phyloP scores from a whole-genome alignment of 805 yeast genomes.

The Suhomyces sp. region DNA sequence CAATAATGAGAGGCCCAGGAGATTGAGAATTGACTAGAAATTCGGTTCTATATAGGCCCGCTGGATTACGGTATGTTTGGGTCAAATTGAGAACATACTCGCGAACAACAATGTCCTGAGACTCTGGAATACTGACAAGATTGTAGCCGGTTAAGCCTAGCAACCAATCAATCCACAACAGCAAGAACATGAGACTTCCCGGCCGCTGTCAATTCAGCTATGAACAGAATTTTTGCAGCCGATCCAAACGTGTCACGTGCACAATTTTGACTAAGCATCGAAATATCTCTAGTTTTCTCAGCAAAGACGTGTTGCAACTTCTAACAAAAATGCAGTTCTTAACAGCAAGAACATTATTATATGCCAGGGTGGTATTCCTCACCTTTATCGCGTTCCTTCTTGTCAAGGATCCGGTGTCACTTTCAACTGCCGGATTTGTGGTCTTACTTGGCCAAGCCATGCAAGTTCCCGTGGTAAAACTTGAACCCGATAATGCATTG shows the following conservation, averaged over 20 bases:
- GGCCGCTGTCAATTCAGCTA: background rate
- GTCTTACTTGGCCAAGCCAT: slow-evolving; percentile 59
- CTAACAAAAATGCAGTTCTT: slow-evolving; percentile 46
- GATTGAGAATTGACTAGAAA: slow-evolving; percentile 42
- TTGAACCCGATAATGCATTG: slow-evolving; percentile 40
- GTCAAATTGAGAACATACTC: slow-evolving; percentile 7
- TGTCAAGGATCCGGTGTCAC: slow-evolving; percentile 44
- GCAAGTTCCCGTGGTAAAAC: slow-evolving; percentile 40
- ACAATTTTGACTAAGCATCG: background rate
- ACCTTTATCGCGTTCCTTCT: slow-evolving; percentile 44
- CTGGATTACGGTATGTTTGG: slow-evolving; percentile 16
- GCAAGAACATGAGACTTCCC: background rate
- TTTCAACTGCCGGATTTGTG: slow-evolving; percentile 46
- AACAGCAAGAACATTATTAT: slow-evolving; percentile 48
- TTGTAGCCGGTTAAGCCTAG: background rate
- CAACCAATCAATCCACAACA: background rate
- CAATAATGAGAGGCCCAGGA: slow-evolving; percentile 50
- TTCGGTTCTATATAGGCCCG: slow-evolving; percentile 32
- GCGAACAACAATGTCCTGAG: background rate
- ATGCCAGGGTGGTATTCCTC: slow-evolving; percentile 46
- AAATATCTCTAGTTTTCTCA: background rate
- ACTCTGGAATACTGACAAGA: background rate
- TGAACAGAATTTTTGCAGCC: background rate
- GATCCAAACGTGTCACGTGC: background rate
- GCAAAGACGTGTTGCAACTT: background rate